Evolutionary conservation across 768 basidiomycete species (phyloP).

Genomic region (Phaeolepiota aurea): DNA sequence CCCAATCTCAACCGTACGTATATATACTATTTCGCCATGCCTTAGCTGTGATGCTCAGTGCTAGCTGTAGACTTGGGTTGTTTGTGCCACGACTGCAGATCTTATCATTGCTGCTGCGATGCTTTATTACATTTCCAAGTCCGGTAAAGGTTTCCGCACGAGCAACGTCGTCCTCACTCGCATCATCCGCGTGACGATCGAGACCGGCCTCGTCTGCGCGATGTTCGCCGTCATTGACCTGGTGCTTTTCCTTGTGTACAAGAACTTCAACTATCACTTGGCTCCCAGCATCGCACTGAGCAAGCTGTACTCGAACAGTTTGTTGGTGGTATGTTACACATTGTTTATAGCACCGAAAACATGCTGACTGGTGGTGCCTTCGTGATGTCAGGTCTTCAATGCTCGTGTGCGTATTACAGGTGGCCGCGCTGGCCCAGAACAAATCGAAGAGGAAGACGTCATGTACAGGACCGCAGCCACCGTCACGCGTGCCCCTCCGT

Average conservation of each 20-base stretch:
- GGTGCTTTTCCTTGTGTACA: conserved; percentile 11
- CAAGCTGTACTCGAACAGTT: conserved; percentile 17
- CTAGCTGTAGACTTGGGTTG: conserved; percentile 9
- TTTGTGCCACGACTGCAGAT: conserved; percentile 14
- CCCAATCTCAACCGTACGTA: background rate
- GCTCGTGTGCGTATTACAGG: background rate
- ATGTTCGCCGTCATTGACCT: conserved; percentile 14
- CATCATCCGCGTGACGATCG: conserved; percentile 13
- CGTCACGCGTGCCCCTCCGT: background rate
- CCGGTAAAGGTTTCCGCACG: conserved; percentile 12
- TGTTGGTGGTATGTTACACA: conserved; percentile 4
- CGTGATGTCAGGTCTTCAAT: conserved; percentile 7
- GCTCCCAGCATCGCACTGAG: conserved; percentile 13
- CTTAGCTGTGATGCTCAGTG: background rate
- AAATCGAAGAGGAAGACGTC: background rate
- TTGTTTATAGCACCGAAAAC: too few relatives aligned
- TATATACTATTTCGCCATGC: background rate
- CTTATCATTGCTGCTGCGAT: conserved; percentile 13
- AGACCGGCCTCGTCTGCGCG: conserved; percentile 14
- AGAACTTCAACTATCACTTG: conserved; percentile 14
- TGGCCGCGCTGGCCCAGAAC: background rate
- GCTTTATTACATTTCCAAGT: conserved; percentile 12
- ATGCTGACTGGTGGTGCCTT: conserved; percentile 11
- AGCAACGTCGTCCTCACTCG: conserved; percentile 12
- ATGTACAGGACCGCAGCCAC: background rate